phyloP scores from a whole-genome alignment of 192 early-diverging fungal genomes.

The Coemansia sp. region DNA sequence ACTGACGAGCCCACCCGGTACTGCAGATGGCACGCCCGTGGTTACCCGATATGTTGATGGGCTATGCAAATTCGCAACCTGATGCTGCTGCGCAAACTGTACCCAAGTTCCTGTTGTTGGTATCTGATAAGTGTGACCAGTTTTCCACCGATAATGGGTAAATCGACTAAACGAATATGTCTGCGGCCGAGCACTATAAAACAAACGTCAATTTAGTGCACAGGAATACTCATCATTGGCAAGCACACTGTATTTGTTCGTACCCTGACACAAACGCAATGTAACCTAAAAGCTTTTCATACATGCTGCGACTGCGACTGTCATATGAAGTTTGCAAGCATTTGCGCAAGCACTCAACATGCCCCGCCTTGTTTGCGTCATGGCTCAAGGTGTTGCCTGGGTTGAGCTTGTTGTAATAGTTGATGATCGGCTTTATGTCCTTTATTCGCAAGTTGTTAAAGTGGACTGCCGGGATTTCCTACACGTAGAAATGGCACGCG shows the following conservation, averaged over 20 bases:
- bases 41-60: neutral
- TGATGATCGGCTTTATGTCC: constrained; percentile 20
- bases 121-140: neutral
- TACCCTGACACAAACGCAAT: constrained; percentile 6
- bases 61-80: neutral
- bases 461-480: neutral
- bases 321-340: neutral
- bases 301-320: neutral
- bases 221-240: neutral
- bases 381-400: neutral
- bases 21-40: constrained; percentile 12
- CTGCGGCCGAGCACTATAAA: neutral
- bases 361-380: constrained; percentile 1
- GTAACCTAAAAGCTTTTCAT: constrained; percentile 18
- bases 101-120: constrained; percentile 13
- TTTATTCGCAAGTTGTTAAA: constrained; percentile 23
- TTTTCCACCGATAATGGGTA: constrained; percentile 1
- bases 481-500: neutral
- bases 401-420: neutral
- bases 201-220: neutral
- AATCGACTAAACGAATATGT: neutral
- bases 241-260: neutral
- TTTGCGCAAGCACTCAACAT: neutral
- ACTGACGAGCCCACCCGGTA: constrained; percentile 16
- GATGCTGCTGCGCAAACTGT: neutral